Evolutionary conservation across 2,329 filamentous ascomycete species (phyloP), one percentile per base, ranked within the genome.

Genomic region (Dactylellina sp.): DNA sequence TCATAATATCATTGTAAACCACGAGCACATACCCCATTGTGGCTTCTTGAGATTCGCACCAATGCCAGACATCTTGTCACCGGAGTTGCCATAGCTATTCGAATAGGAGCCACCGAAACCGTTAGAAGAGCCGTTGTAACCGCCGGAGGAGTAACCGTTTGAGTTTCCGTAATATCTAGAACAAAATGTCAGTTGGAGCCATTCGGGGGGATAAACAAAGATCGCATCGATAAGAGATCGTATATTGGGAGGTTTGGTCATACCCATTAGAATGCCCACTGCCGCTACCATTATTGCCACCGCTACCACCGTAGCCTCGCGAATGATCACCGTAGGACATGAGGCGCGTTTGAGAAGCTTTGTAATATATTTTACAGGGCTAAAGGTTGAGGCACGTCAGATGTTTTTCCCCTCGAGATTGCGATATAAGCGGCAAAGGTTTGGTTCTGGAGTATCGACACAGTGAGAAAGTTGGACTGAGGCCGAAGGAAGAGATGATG

Each of bases 1-100:
- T 55, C 32, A n/a, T 35, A 5, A 14, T 6, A 14, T 40, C 5
- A 40, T 40, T 12, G 14, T 9, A 39, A 12, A 6, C n/a, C 68
- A 86, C 90, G 7, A 6, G 12, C 66, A 86, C 90, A 82, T 84
- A 94, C 91, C 91, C 91, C 91, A 99, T 76, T 89, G 86, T 81
- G 97, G 95, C 80, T 90, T 88, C 84, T 96, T 94, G 77, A 99
- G 85, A 79, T 90, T 89, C 76, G 92, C 86, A 79, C 95, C 95
- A 76, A 99, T 91, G 82, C 90, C 89, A 78, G 89, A 91, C 95
- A 99, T 99, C 79, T 91, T 89, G 84, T 99, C 95, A 82, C 94
- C 93, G 77, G 92, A 91, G 16, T 57, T 56, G 22, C 86, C 83
- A 68, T 82, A 82, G 57, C 81, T 81, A 40, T 82, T 81, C 57